Conservation (phyloP, 257 asterid genomes). For the Ilex asprella region DNA sequence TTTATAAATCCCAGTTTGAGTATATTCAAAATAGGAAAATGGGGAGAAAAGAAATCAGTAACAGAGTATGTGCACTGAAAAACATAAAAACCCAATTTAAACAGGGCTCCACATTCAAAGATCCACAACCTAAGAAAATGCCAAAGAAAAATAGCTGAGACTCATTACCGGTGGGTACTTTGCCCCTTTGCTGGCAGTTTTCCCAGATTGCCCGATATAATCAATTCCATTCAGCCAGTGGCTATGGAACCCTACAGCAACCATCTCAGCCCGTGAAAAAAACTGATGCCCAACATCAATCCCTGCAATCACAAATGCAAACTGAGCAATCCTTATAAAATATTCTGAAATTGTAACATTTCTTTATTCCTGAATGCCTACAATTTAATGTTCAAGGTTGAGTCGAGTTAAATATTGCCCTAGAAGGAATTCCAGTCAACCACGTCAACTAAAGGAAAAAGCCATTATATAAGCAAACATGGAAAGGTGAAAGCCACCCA, state of each 20-base stretch:
- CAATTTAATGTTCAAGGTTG: not conserved
- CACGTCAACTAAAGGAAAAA: too few species aligned
- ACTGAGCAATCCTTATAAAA: not conserved
- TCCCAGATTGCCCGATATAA: constrained; percentile 39
- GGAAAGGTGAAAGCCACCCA: constrained; percentile 21
- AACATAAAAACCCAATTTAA: not conserved
- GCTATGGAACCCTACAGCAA: constrained; percentile 69
- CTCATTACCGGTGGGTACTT: not conserved
- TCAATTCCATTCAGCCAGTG: constrained; percentile 91
- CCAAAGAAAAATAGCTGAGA: not conserved
- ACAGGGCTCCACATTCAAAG: not conserved
- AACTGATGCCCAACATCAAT: constrained; percentile 88
- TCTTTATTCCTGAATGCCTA: not conserved
- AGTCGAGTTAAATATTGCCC: not conserved
- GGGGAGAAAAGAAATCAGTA: too few species aligned
- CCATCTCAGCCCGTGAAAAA: constrained; percentile 89
- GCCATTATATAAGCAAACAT: not conserved
- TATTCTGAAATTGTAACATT: not conserved
- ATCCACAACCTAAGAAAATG: too few species aligned
- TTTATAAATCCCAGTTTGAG: too few species aligned
- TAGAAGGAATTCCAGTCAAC: too few species aligned
- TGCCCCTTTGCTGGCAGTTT: constrained; percentile 15
- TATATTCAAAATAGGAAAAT: too few species aligned
- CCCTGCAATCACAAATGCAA: constrained; percentile 39
- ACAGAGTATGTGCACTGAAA: too few species aligned